Conservation (phyloP, 345 rosid species). For the Brassica incana region DNA sequence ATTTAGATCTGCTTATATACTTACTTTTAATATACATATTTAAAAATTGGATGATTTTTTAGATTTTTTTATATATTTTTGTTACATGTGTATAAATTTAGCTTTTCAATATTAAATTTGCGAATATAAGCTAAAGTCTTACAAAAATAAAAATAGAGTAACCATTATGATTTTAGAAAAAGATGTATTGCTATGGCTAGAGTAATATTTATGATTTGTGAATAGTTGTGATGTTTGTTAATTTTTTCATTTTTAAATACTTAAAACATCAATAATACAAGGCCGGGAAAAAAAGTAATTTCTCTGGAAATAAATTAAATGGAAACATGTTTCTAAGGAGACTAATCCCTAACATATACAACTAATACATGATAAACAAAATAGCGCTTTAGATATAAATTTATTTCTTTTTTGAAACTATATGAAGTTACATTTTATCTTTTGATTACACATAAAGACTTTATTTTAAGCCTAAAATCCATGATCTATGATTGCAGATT, state of each 20-base stretch:
- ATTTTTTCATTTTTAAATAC: neutral
- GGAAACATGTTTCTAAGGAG: neutral
- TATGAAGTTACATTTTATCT: neutral
- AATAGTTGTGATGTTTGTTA: neutral
- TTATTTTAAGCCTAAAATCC: neutral
- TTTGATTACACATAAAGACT: neutral
- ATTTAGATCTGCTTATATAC: neutral
- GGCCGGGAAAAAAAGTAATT: neutral
- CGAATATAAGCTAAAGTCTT: no score
- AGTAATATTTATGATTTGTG: neutral
- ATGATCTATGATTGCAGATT: neutral
- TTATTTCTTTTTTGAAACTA: no score
- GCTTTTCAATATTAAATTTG: neutral
- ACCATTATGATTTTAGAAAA: neutral
- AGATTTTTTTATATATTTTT: no score
- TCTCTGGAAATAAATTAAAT: no score
- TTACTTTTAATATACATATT: neutral
- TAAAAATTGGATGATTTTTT: no score
- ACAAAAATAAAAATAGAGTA: neutral
- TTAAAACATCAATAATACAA: neutral
- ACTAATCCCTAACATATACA: no score
- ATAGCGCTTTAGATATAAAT: no score
- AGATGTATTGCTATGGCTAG: neutral
- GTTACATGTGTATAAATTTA: neutral
- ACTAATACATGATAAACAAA: no score